A percentile compares a stretch with the other conserved stretches of the same genome.
These are phyloP conservation scores for Coniochaeta sp. DNA, from an alignment of 2,329 filamentous ascomycete species.

Conservation along the genomic window DNA sequence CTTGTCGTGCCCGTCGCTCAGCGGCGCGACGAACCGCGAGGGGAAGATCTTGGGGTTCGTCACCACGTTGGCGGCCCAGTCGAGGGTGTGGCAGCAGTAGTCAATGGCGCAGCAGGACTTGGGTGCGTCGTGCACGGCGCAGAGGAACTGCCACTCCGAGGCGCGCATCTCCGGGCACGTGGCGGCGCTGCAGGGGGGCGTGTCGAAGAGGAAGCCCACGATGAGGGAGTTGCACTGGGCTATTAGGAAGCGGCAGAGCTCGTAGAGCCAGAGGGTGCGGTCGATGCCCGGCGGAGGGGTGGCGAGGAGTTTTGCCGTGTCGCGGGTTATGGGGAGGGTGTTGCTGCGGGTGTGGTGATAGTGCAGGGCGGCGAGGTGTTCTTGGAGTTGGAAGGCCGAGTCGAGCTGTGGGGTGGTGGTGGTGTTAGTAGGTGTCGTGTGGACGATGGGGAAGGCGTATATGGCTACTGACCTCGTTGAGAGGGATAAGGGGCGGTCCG, in stretches of 20 bases:
- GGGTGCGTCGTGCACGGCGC: slow-evolving; percentile 92
- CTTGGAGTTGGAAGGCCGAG: slow-evolving; percentile 93
- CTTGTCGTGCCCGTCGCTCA: slow-evolving; percentile 51
- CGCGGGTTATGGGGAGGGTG: slow-evolving; percentile 65
- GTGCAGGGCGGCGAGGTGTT: slow-evolving; percentile 91
- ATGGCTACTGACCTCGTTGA: slow-evolving; percentile 62
- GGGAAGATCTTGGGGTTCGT: slow-evolving; percentile 95
- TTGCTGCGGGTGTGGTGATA: slow-evolving; percentile 66
- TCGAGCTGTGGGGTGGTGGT: slow-evolving; percentile 61
- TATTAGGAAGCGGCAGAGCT: slow-evolving; percentile 92
- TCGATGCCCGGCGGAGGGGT: slow-evolving; percentile 77
- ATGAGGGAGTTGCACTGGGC: slow-evolving; percentile 91
- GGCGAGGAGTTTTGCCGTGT: slow-evolving; percentile 68
- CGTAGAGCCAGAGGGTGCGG: slow-evolving; percentile 90
- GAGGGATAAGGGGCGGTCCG: slow-evolving; percentile 79
- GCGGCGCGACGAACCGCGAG: slow-evolving; percentile 59
- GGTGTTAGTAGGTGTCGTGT: slow-evolving; percentile 7
- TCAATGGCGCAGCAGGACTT: slow-evolving; percentile 98
- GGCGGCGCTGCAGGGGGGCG: slow-evolving; percentile 75
- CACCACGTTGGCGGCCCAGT: slow-evolving; percentile 93
- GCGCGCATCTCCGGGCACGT: slow-evolving; percentile 98
- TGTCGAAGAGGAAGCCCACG: slow-evolving; percentile 86
- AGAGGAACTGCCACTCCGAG: slow-evolving; percentile 98
- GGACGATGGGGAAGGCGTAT: slow-evolving; percentile 1
- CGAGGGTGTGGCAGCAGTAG: slow-evolving; percentile 97